phyloP scores from a whole-genome alignment of 176 grass and related monocot species.

The Puya raimondii region DNA sequence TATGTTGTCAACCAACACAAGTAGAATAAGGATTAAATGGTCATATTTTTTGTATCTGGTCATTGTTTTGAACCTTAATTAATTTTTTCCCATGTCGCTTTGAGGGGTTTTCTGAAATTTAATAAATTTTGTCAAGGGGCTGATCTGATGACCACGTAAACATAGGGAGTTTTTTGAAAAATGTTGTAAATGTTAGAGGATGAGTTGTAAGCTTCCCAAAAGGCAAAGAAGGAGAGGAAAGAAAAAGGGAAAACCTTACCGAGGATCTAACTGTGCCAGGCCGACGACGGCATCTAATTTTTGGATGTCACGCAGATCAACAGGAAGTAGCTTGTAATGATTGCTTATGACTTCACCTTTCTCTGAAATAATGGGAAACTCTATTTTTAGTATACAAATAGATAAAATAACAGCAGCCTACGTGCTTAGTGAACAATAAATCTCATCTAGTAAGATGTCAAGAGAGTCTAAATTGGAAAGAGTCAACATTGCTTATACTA shows the following conservation, averaged over 20 bases:
- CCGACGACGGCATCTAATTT: constrained; percentile 65
- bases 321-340: constrained; percentile 83
- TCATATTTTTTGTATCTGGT: neutral
- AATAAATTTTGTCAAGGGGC: too few relatives aligned
- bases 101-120: too few relatives aligned
- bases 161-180: too few relatives aligned
- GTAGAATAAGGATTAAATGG: too few relatives aligned
- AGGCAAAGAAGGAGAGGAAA: neutral
- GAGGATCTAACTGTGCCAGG: constrained; percentile 64
- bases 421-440: neutral
- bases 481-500: too few relatives aligned
- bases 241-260: constrained; percentile 27
- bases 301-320: constrained; percentile 69
- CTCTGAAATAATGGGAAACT: constrained; percentile 43
- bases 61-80: too few relatives aligned
- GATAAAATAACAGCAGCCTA: neutral
- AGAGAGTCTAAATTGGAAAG: neutral
- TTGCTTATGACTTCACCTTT: constrained; percentile 78
- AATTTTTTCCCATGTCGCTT: too few relatives aligned
- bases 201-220: neutral
- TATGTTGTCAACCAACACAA: too few relatives aligned
- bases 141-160: too few relatives aligned
- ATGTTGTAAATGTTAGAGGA: constrained; percentile 6
- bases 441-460: neutral
- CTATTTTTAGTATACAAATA: neutral